Percentiles rank a stretch among this genome's conserved stretches.
phyloP scores from a whole-genome alignment of 140 eudicot genomes.

The Anethum foeniculum region DNA sequence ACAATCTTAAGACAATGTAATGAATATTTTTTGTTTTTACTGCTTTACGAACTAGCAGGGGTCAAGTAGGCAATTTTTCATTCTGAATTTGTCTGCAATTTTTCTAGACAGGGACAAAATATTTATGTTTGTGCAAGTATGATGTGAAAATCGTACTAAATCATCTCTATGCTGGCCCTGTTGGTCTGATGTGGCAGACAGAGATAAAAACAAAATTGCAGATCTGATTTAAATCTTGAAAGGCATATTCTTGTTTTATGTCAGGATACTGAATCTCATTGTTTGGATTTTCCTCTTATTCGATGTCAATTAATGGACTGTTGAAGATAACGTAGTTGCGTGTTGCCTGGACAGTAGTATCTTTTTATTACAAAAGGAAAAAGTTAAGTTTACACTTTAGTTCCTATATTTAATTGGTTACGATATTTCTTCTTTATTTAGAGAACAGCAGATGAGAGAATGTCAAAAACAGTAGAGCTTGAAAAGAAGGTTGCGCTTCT shows the following conservation, averaged over 20 bases:
- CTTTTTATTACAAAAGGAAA: not conserved
- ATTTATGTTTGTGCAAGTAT: not conserved
- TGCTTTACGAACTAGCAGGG: not conserved
- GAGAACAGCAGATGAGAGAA: slow-evolving; percentile 95
- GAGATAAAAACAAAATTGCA: not conserved
- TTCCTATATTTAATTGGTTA: slow-evolving; percentile 3
- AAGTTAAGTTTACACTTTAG: not conserved
- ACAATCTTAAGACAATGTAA: not conserved
- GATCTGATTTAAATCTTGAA: not conserved
- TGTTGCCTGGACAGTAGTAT: not conserved
- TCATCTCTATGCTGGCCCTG: slow-evolving; percentile 1
- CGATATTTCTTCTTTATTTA: slow-evolving; percentile 24
- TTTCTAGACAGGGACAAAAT: not conserved
- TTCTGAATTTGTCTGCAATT: not conserved
- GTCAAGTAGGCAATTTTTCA: not conserved
- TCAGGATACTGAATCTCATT: not conserved
- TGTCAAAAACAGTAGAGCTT: slow-evolving; percentile 79
- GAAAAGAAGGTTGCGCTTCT: slow-evolving; percentile 97
- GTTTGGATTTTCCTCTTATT: not conserved
- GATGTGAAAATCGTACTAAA: not conserved
- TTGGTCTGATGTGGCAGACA: not conserved
- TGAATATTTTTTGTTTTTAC: not conserved
- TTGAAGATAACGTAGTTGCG: not conserved
- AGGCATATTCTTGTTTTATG: not conserved
- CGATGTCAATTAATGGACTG: not conserved